Evolutionary conservation across 768 basidiomycete genomes (phyloP), one percentile per base, ranked within the genome.

Genomic region (Boletus rex-veris): DNA sequence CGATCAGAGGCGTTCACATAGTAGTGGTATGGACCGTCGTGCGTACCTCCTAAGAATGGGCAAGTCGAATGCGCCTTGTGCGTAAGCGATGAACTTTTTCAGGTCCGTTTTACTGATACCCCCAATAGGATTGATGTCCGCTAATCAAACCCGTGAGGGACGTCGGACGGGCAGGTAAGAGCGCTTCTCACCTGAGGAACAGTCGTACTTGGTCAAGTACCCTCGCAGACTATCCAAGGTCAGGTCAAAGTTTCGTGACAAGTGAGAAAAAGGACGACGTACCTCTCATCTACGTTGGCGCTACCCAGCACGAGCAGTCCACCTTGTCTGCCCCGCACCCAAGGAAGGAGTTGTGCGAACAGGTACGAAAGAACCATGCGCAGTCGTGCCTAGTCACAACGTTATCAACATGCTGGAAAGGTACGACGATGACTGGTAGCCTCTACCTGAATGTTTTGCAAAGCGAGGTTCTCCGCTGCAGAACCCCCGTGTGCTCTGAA

Each of bases 281-380:
- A 87, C 92, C 92, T 96, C 75, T 98, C 97, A 64, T 99, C 97
- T 3, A 99, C 97, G 65, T 98, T 98, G 16, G 97, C 95, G 58
- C 92, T 95, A 2, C 97, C 97, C n/a, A 98, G 80, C 1, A 98
- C 97, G 24, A 98, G 83, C 35, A 99, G 71, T 7, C 92, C 92
- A 1, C 97, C 97, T 38, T 72, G 70, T 64, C 82, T 82, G 0
- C 94, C 92, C 56, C 95, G 77, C 0, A 88, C 90, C 87, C 91
- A 98, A 4, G 93, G 96, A 31, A 98, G 72, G 4, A 98, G 82
- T 64, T 98, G 96, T 8, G 96, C 95, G 60, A 98, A 98, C 72
- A 97, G 72, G 67, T 98, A 98, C 1, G 92, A 81, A 16, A 98
- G 71, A 4, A 99, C 89, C 97, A 99, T 99, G 8, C 97, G 78